A percentile compares a stretch with the other conserved stretches of the same genome.
phyloP scores from a whole-genome alignment of 208 protist genomes.

The Leishmania tarentolae region DNA sequence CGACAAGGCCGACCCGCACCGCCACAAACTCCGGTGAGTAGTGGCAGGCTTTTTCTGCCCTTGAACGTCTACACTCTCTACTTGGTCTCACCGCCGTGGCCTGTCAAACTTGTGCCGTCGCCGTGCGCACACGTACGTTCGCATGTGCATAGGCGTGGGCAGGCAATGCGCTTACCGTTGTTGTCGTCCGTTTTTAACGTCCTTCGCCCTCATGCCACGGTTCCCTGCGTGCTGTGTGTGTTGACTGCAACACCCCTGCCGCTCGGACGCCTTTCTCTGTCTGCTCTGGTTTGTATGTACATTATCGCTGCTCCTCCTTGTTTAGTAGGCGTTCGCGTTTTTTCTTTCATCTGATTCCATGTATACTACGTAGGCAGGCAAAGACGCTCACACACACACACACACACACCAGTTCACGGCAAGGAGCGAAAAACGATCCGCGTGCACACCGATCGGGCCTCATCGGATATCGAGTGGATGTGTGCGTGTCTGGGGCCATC shows the following conservation, averaged over 20 bases:
- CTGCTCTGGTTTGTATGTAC: neutral
- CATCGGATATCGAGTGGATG: neutral
- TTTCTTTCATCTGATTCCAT: neutral
- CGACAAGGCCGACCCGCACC: conserved; percentile 78
- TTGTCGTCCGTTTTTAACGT: neutral
- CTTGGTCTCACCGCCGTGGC: neutral
- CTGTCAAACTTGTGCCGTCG: neutral
- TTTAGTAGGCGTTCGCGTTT: neutral
- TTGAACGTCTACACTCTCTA: neutral
- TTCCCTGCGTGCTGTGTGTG: neutral
- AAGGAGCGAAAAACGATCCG: neutral
- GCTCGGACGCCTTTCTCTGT: neutral
- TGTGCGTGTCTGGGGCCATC: conserved; percentile 1
- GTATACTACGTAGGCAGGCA: neutral
- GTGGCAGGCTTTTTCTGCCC: neutral
- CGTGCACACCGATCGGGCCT: neutral
- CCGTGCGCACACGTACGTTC: neutral
- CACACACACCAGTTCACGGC: neutral
- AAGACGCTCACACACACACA: neutral
- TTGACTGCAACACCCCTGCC: neutral
- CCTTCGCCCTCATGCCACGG: neutral
- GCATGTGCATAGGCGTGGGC: neutral
- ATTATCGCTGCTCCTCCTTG: neutral
- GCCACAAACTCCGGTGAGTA: conserved; percentile 59
- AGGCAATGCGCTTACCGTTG: neutral